phyloP scores from a whole-genome alignment of 768 basidiomycete species.

The Mycena chlorophos region DNA sequence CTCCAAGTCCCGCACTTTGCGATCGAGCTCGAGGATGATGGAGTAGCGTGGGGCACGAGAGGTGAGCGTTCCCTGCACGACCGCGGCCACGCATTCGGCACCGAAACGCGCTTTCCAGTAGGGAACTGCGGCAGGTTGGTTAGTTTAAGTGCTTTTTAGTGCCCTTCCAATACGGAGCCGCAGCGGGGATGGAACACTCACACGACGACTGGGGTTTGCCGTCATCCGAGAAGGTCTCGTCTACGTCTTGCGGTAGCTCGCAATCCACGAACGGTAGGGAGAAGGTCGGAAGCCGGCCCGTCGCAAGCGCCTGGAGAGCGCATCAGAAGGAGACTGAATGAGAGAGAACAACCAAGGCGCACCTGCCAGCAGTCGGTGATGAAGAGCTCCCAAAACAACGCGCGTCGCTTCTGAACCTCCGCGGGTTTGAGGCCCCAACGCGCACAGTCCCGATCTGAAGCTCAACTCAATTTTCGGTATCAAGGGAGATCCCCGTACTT shows the following conservation, averaged over 20 bases:
- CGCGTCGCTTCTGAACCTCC: slow-evolving; percentile 70
- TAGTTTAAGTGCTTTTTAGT: background rate
- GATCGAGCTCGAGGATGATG: slow-evolving; percentile 62
- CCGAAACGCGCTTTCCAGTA: slow-evolving; percentile 73
- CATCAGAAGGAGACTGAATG: background rate
- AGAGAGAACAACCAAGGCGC: slow-evolving; percentile 15
- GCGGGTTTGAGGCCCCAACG: slow-evolving; percentile 61
- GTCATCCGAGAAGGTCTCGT: slow-evolving; percentile 58
- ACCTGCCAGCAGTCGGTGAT: slow-evolving; percentile 79
- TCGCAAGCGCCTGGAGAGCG: slow-evolving; percentile 57
- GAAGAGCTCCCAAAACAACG: slow-evolving; percentile 73
- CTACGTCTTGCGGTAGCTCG: slow-evolving; percentile 62
- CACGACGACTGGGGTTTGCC: slow-evolving; percentile 60
- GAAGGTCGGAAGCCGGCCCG: slow-evolving; percentile 67
- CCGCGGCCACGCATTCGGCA: slow-evolving; percentile 62
- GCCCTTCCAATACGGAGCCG: background rate
- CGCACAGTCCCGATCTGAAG: slow-evolving; percentile 67
- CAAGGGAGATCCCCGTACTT: slow-evolving; percentile 30
- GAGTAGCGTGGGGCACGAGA: slow-evolving; percentile 64
- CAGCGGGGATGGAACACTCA: slow-evolving; percentile 34
- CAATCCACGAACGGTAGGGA: slow-evolving; percentile 73
- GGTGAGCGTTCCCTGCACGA: slow-evolving; percentile 66
- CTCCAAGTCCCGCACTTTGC: slow-evolving; percentile 69
- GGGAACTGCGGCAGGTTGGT: slow-evolving; percentile 45
- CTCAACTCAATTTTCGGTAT: slow-evolving; percentile 7